Percentiles rank a stretch among this genome's conserved stretches.
These are phyloP conservation scores for Colletotrichum costaricense DNA, from an alignment of 2,329 filamentous ascomycete genomes.

Conservation along the genomic window DNA sequence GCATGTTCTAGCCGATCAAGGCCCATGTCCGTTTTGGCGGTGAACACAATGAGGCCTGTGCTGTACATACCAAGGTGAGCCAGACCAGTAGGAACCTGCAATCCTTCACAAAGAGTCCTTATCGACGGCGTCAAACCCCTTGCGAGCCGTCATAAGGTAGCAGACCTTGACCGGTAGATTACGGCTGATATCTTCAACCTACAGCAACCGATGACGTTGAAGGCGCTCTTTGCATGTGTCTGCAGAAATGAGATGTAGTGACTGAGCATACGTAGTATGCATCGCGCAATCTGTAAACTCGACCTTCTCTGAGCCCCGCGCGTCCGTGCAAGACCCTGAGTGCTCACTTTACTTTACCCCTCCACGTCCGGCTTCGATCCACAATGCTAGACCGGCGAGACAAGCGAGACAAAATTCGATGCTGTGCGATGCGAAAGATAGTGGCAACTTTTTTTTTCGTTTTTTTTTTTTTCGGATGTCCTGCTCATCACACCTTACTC, in stretches of 20 bases:
- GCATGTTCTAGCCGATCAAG: background rate
- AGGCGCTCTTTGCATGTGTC: background rate
- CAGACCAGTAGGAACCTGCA: background rate
- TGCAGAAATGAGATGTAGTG: background rate
- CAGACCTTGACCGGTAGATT: background rate
- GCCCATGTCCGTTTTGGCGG: conserved; percentile 26
- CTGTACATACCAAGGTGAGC: background rate
- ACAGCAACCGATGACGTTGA: conserved; percentile 17
- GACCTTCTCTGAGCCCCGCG: background rate
- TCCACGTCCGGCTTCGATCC: background rate
- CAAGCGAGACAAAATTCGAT: conserved; percentile 8
- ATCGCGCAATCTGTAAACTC: background rate
- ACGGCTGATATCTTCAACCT: background rate
- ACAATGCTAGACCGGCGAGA: background rate
- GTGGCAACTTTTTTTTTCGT: background rate
- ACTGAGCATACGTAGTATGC: background rate
- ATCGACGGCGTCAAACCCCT: background rate
- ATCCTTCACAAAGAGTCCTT: background rate
- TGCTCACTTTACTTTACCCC: background rate
- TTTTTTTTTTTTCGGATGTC: background rate
- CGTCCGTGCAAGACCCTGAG: conserved; percentile 1
- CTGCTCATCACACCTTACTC: background rate
- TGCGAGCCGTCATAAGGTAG: background rate
- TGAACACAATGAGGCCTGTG: conserved; percentile 5
- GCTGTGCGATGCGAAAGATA: conserved; percentile 23